Evolutionary conservation across 129 eudicot species (phyloP).

Genomic region (Cynara cardunculus): DNA sequence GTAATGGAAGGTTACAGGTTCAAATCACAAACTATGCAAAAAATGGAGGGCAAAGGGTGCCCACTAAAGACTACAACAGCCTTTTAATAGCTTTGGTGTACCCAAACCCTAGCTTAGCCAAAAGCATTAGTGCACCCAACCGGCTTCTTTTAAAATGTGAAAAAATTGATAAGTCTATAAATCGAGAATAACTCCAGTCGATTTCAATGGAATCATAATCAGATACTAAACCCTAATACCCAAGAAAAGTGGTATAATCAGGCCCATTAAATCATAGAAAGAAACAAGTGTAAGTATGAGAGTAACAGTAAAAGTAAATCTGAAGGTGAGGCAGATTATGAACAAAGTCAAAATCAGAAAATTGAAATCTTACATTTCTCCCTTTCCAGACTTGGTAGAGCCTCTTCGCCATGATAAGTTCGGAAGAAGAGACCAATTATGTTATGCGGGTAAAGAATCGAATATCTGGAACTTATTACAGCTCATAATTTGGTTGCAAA

Average conservation of each 20-base stretch:
- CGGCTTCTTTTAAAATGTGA: too few relatives aligned
- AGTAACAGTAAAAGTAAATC: slow-evolving; percentile 1
- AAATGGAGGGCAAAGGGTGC: background rate
- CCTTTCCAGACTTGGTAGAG: slow-evolving; percentile 93
- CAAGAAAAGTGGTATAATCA: background rate
- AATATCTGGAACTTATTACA: slow-evolving; percentile 45
- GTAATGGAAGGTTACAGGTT: background rate
- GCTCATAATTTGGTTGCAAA: slow-evolving; percentile 34
- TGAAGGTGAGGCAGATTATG: slow-evolving; percentile 1
- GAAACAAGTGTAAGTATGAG: background rate
- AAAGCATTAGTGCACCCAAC: too few relatives aligned
- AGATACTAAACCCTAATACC: slow-evolving; percentile 1
- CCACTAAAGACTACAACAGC: background rate
- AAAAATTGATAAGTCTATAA: too few relatives aligned
- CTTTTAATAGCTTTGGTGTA: background rate
- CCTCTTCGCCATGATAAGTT: slow-evolving; percentile 65
- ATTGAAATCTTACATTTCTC: slow-evolving; percentile 66
- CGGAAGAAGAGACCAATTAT: slow-evolving; percentile 17
- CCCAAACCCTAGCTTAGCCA: background rate
- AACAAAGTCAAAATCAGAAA: background rate
- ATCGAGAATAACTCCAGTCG: too few relatives aligned
- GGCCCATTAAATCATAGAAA: slow-evolving; percentile 1
- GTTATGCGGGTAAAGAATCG: slow-evolving; percentile 39
- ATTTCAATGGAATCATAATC: too few relatives aligned
- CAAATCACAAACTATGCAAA: background rate